These are phyloP conservation scores for Podila epigama DNA, from an alignment of 192 early-diverging fungal species.

Conservation along the genomic window DNA sequence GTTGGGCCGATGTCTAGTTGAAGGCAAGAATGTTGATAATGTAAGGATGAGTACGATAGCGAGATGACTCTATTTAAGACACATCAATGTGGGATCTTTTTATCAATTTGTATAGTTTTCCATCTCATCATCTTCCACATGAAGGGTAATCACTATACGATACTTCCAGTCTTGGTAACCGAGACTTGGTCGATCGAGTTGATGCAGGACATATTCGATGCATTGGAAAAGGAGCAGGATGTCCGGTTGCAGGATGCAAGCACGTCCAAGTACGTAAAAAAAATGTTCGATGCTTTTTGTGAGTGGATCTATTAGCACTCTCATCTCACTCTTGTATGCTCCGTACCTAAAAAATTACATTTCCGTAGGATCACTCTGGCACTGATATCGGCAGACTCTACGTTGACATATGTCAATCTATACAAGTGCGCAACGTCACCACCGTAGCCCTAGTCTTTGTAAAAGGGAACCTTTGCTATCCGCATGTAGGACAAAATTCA, in stretches of 20 bases:
- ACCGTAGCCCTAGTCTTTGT: not conserved
- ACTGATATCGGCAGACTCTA: constrained; percentile 22
- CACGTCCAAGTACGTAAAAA: constrained; percentile 10
- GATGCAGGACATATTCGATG: constrained; percentile 11
- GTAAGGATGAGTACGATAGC: constrained; percentile 2
- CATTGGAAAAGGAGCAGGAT: constrained; percentile 11
- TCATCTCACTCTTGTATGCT: not conserved
- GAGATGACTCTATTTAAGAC: too few species aligned
- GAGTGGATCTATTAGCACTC: too few species aligned
- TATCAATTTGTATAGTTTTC: too few species aligned
- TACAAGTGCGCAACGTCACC: constrained; percentile 7
- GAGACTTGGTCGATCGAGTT: constrained; percentile 31
- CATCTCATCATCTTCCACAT: constrained; percentile 69
- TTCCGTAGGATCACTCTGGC: constrained; percentile 25
- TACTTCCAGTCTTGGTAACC: constrained; percentile 6
- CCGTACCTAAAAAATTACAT: not conserved
- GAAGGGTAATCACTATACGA: constrained; percentile 83
- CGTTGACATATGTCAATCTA: constrained; percentile 28
- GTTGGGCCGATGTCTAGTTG: constrained; percentile 24
- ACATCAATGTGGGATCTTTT: too few species aligned
- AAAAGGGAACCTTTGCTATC: too few species aligned
- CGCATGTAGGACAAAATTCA: too few species aligned
- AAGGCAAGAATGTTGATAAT: constrained; percentile 30
- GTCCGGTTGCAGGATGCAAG: constrained; percentile 8
- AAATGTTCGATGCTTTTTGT: too few species aligned